Base-by-base conservation (phyloP, 257 asterid species). In the Solanum boliviense region DNA sequence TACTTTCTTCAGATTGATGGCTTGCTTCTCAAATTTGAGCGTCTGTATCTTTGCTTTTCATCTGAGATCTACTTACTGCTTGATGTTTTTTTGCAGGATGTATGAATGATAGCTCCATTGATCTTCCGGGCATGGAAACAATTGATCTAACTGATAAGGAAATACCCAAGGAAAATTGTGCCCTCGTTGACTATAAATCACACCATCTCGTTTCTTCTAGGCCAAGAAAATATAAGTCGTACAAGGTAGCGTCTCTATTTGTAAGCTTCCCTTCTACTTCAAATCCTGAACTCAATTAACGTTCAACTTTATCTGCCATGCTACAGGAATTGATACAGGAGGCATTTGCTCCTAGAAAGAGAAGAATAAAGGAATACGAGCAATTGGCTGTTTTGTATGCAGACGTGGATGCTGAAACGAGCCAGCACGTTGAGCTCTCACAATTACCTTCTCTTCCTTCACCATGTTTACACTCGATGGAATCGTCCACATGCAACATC, bases 341-440 rank as follows among this genome's bases (percentile, higher is more conserved):
- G 48, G 94, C 94, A 9, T 89, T 96, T 67, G 87, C 93, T 89
- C 94, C 95, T 76, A 90, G 88, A 70, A 95, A 95, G 92, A 94
- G 96, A 91, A n/a, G 93, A 48, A 86, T 93, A 83, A 95, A 93
- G 91, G 98, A 95, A 91, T 95, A 95, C 21, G 89, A 94, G 90
- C 94, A 92, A 86, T 89, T 95, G 90, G 92, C 91, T 62, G 88
- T 96, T 86, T 83, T 89, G 90, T 92, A 92, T 48, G 98, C 94
- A 38, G 98, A 95, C 91, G 89, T 93, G 83, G 95, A 96, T 87
- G n/a, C 62, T 25, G 94, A 92, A 44, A 74, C 89, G 60, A 89
- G 90, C 72, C 92, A 82, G 56, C 85, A 71, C 78, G 86, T 83
- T 32, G 87, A 85, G 87, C 90, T 90, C 83, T 56, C 75, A n/a